Evolutionary conservation across 805 yeast genomes (phyloP), one percentile per base, ranked within the genome.

Genomic region (Wickerhamiella vanderwaltii): DNA sequence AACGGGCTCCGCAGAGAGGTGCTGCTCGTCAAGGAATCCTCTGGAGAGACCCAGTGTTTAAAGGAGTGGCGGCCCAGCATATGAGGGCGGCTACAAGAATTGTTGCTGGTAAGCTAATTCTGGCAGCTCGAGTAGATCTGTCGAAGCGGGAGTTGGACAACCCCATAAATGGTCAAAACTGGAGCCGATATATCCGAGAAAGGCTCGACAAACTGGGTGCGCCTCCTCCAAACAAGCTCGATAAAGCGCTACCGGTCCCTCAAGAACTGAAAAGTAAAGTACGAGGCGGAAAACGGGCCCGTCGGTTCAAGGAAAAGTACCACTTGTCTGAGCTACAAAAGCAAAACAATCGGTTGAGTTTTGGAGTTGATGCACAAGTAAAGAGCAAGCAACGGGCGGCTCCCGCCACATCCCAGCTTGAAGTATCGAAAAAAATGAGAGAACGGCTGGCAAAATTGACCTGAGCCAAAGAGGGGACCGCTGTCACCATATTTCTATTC

Each of bases 71-170:
- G 3, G 43, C 16, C 9, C 35, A 33, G 72, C 9, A 64, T 69
- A 6, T 59, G 20, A 45, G 80, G 30, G 79, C 80, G 51, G 88
- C 86, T 6, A 66, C 84, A 65, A 64, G 95, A 43, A 77, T 85
- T 48, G 61, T 83, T 0, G 72, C 94, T 31, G 94, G 80, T 0
- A 88, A 87, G 54, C 64, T 84, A 1, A 68, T 82, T 0, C 62
- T 91, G 5, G 91, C 95, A 0, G 85, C 96, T 0, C 65, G 97
- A 46, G 66, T 88, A 3, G 98, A 88, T 54, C 62, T 71, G 13
- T 64, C 78, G 1, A 61, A 59, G 36, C 48, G 57, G 5, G 53
- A 62, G 15, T 51, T 58, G 0, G 69, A 69, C 44, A 82, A 80
- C 0, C 46, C 59, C 0, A 16, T 13, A 7, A 54, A 69, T 29